A percentile compares a stretch with the other conserved stretches of the same genome.
phyloP scores from a whole-genome alignment of 768 basidiomycete genomes.

The Pseudohyphozyma bogoriensis region DNA sequence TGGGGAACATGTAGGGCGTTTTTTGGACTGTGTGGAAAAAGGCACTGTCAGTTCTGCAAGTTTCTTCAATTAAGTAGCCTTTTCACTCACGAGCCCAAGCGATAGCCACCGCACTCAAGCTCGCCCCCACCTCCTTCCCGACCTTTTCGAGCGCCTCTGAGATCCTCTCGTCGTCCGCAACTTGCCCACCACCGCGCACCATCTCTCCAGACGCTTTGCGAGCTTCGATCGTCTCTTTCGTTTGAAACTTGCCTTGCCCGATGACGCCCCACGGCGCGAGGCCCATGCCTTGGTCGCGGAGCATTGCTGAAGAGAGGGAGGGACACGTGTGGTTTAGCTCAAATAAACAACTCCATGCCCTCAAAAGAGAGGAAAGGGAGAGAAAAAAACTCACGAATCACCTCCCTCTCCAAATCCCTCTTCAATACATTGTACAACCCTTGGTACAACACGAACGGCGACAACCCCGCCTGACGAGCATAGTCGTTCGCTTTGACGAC shows the following conservation, averaged over 20 bases:
- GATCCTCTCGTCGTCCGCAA: slow-evolving; percentile 1
- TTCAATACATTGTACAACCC: slow-evolving; percentile 43
- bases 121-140: background rate
- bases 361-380: background rate
- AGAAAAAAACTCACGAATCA: slow-evolving; percentile 30
- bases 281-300: slow-evolving; percentile 8
- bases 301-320: background rate
- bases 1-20: slow-evolving; percentile 13
- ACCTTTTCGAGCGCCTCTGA: background rate
- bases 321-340: background rate
- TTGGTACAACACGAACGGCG: slow-evolving; percentile 51
- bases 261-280: slow-evolving; percentile 12
- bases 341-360: background rate
- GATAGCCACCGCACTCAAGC: background rate
- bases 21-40: background rate
- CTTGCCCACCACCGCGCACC: slow-evolving; percentile 9
- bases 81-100: slow-evolving; percentile 38
- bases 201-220: slow-evolving; percentile 16
- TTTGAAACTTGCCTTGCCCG: slow-evolving; percentile 11
- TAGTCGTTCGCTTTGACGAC: slow-evolving; percentile 48
- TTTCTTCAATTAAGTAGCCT: no score
- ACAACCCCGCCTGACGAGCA: slow-evolving; percentile 44
- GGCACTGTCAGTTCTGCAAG: slow-evolving; percentile 36
- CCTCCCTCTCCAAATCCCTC: slow-evolving; percentile 49
- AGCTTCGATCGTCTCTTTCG: slow-evolving; percentile 13